Evolutionary conservation across 75 land plant species (phyloP).

Genomic region (Picea glauca): DNA sequence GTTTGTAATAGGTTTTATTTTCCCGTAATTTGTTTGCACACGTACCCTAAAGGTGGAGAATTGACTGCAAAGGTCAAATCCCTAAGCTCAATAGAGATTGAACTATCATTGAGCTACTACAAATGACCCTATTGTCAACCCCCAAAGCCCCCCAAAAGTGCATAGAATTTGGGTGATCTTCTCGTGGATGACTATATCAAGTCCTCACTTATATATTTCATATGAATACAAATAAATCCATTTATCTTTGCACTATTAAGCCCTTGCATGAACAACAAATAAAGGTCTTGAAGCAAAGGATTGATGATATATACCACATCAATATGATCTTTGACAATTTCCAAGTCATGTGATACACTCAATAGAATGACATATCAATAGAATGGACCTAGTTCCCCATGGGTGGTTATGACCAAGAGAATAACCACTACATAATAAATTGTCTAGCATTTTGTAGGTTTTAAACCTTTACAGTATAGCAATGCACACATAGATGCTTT

Average conservation of each 20-base stretch:
- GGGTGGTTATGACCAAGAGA: slow-evolving; percentile 39
- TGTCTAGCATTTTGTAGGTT: too few species aligned
- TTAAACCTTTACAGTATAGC: too few species aligned
- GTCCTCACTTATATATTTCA: slow-evolving; percentile 74
- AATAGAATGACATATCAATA: slow-evolving; percentile 34
- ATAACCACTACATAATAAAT: slow-evolving; percentile 52
- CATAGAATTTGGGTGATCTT: slow-evolving; percentile 90
- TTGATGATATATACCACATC: slow-evolving; percentile 72
- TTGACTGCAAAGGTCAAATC: slow-evolving; percentile 77
- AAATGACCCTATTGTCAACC: slow-evolving; percentile 71
- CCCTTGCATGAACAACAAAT: slow-evolving; percentile 38
- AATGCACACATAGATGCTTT: too few species aligned
- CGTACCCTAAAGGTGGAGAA: slow-evolving; percentile 27
- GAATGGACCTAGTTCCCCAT: slow-evolving; percentile 83
- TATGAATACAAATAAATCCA: slow-evolving; percentile 46
- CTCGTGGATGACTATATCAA: slow-evolving; percentile 88
- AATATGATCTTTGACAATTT: slow-evolving; percentile 82
- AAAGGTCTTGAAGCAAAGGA: slow-evolving; percentile 59
- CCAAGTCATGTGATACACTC: slow-evolving; percentile 56
- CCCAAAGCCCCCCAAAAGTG: slow-evolving; percentile 58
- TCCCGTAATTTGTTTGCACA: slow-evolving; percentile 72
- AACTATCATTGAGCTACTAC: slow-evolving; percentile 76
- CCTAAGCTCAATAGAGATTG: slow-evolving; percentile 78
- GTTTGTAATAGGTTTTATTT: slow-evolving; percentile 58
- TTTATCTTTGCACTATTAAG: slow-evolving; percentile 47